Conservation (phyloP, 2,329 filamentous ascomycete species). For the Tolypocladium tropicale region DNA sequence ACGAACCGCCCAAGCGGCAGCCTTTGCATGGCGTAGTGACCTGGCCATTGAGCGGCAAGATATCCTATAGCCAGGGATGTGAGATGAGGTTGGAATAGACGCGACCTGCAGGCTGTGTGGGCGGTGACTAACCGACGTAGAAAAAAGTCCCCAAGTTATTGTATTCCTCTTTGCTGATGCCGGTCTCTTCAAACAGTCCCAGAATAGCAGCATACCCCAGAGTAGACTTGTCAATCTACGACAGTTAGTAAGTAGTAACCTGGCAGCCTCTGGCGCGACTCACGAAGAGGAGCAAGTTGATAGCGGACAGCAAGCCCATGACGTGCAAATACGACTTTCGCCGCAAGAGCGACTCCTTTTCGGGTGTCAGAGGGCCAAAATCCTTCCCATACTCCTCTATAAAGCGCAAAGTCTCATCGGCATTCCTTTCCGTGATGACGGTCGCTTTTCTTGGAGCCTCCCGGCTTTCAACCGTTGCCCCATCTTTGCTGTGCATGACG, state of each 20-base stretch:
- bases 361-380: background rate
- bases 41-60: background rate
- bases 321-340: background rate
- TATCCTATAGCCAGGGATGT: background rate
- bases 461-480: too few species aligned
- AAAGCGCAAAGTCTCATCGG: background rate
- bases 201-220: constrained; percentile 28
- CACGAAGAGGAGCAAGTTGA: background rate
- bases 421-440: background rate
- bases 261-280: background rate
- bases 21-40: background rate
- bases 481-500: background rate
- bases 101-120: too few species aligned
- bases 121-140: constrained; percentile 32
- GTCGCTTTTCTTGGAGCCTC: background rate
- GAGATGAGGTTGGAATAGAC: background rate
- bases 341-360: background rate
- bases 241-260: background rate
- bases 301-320: background rate
- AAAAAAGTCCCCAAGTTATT: constrained; percentile 31
- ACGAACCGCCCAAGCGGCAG: background rate
- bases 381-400: background rate
- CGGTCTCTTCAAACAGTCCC: constrained; percentile 29
- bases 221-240: constrained; percentile 22
- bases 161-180: constrained; percentile 24